Conservation (phyloP, 305 asterid genomes). For the Fraxinus xanthoxyloides region DNA sequence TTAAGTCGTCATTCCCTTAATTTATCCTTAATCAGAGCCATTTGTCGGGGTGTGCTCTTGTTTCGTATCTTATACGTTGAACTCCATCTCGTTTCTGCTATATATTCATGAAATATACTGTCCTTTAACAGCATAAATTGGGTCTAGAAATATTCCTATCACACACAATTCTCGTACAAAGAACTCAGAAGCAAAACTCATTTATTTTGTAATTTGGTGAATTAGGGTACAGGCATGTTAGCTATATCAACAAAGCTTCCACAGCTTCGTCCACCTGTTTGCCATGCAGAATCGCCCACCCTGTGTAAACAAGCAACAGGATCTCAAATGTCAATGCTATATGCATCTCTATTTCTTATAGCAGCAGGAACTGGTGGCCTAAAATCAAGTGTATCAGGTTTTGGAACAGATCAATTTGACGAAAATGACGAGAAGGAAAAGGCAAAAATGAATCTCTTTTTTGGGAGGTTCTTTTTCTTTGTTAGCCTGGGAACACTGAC, state of each 20-base stretch:
- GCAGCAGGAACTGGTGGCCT: constrained; percentile 52
- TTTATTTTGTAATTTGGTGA: neutral
- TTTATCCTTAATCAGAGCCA: neutral
- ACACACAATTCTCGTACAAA: neutral
- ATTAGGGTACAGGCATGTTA: constrained; percentile 46
- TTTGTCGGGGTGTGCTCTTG: neutral
- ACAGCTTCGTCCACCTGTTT: constrained; percentile 41
- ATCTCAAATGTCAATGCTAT: constrained; percentile 39
- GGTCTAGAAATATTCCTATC: neutral
- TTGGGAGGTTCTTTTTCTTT: constrained; percentile 51
- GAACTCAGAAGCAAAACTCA: neutral
- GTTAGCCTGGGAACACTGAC: constrained; percentile 39
- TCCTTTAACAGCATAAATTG: neutral
- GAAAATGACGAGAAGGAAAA: constrained; percentile 38
- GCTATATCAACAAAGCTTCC: constrained; percentile 42
- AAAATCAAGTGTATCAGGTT: constrained; percentile 54
- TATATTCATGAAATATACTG: neutral
- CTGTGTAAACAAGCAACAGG: constrained; percentile 38
- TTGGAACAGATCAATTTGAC: constrained; percentile 54
- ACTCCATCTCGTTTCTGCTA: neutral
- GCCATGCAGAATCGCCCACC: constrained; percentile 11
- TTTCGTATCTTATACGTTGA: neutral
- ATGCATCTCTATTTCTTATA: constrained; percentile 36
- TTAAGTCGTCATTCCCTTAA: neutral
- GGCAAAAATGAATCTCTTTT: constrained; percentile 37